Percentiles rank a stretch among this genome's conserved stretches.
phyloP scores from a whole-genome alignment of 176 grass and related monocot species.

The Avena sativa region DNA sequence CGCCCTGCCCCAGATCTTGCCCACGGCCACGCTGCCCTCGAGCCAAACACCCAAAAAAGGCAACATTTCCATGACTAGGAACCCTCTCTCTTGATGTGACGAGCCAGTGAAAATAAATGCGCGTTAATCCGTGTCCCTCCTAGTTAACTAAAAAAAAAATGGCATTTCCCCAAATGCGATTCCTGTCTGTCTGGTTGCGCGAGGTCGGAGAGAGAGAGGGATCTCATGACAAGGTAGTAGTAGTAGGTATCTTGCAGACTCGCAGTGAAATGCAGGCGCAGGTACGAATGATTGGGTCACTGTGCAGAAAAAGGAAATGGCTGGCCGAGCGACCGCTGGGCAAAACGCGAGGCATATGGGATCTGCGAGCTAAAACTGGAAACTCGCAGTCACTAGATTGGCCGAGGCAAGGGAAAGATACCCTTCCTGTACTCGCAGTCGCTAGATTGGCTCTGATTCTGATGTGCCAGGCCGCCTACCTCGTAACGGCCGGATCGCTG shows the following conservation, averaged over 20 bases:
- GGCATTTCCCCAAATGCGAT: constrained; percentile 41
- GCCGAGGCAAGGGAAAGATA: background rate
- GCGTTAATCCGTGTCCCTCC: background rate
- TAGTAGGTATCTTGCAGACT: background rate
- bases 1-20: constrained; percentile 45
- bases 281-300: constrained; percentile 53
- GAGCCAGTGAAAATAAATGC: constrained; percentile 21
- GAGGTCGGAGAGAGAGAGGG: constrained; percentile 20
- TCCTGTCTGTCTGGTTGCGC: constrained; percentile 25
- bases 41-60: constrained; percentile 22
- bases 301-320: constrained; percentile 50
- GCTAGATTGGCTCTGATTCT: background rate
- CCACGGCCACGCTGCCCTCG: background rate
- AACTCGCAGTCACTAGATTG: constrained; percentile 45
- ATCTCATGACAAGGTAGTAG: constrained; percentile 31
- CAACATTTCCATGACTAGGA: constrained; percentile 30
- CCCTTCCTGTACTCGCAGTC: constrained; percentile 18
- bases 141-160: constrained; percentile 39
- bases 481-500: constrained; percentile 27
- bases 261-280: constrained; percentile 34
- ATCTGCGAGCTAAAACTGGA: constrained; percentile 58
- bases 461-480: constrained; percentile 46
- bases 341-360: constrained; percentile 30
- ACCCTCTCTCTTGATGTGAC: constrained; percentile 45
- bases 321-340: constrained; percentile 42